A percentile compares a stretch with the other conserved stretches of the same genome.
phyloP scores from a whole-genome alignment of 495 filamentous ascomycete species.

The Jackrogersella multiformis region DNA sequence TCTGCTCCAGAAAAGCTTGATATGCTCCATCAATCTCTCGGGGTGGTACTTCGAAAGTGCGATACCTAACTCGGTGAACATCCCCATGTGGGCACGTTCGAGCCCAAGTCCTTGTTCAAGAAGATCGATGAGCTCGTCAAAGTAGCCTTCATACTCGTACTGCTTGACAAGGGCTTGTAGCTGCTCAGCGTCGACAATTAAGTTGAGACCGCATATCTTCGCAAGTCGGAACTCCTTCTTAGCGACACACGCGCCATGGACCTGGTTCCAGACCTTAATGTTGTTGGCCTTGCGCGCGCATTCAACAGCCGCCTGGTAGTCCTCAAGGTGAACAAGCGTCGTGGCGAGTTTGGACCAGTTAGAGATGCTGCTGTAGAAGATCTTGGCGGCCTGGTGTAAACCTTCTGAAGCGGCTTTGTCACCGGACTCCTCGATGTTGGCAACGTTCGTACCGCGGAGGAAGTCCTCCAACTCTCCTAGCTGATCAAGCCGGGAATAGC shows the following conservation, averaged over 20 bases:
- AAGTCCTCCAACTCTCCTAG: constrained; percentile 96
- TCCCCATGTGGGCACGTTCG: constrained; percentile 82
- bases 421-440: constrained; percentile 92
- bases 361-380: constrained; percentile 97
- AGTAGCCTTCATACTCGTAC: constrained; percentile 97
- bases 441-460: constrained; percentile 91
- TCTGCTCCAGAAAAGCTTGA: constrained; percentile 98
- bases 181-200: constrained; percentile 98
- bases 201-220: constrained; percentile 98
- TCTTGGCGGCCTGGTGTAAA: constrained; percentile 95
- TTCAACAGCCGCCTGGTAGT: constrained; percentile 98
- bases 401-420: constrained; percentile 98
- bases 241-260: constrained; percentile 93
- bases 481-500: constrained; percentile 89
- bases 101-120: constrained; percentile 96
- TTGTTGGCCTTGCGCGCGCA: constrained; percentile 99
- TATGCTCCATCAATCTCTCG: constrained; percentile 96
- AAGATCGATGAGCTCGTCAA: constrained; percentile 94
- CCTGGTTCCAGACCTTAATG: constrained; percentile 99
- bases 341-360: constrained; percentile 99
- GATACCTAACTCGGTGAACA: constrained; percentile 97
- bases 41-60: constrained; percentile 97
- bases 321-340: constrained; percentile 92
- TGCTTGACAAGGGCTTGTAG: constrained; percentile 91
- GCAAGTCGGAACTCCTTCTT: constrained; percentile 99